phyloP scores from a whole-genome alignment of 1,284 basidiomycete genomes.

The Apiotrichum montevideense region DNA sequence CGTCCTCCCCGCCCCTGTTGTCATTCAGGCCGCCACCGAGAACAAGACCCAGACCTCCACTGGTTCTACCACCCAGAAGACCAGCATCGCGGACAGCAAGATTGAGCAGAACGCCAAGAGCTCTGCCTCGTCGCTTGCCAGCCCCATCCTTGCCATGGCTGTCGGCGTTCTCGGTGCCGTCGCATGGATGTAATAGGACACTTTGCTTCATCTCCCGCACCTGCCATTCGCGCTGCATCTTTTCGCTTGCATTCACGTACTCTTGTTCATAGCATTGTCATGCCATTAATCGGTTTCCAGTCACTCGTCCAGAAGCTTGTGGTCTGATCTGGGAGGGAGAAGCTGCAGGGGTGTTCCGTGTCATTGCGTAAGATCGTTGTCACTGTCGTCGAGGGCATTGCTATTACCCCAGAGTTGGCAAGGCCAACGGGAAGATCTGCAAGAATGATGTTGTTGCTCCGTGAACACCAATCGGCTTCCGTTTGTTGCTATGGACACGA shows the following conservation, averaged over 20 bases:
- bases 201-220: neutral
- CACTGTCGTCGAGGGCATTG: too few relatives aligned
- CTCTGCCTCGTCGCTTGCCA: neutral
- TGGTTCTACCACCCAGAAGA: too few relatives aligned
- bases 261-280: slow-evolving; percentile 6
- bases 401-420: too few relatives aligned
- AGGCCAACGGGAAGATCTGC: too few relatives aligned
- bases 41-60: neutral
- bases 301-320: too few relatives aligned
- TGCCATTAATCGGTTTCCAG: neutral
- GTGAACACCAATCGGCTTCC: too few relatives aligned
- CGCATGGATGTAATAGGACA: slow-evolving; percentile 6
- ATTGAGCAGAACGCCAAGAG: neutral
- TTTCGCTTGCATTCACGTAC: neutral
- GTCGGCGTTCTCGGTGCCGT: neutral
- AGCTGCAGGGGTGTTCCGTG: too few relatives aligned
- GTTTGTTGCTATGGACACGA: too few relatives aligned
- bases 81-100: neutral
- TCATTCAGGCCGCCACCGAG: slow-evolving; percentile 11
- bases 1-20: slow-evolving; percentile 52
- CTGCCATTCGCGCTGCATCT: neutral
- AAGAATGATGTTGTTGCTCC: too few relatives aligned
- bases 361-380: too few relatives aligned
- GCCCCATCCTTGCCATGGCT: neutral
- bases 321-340: too few relatives aligned